Percentiles rank a stretch among this genome's conserved stretches.
Evolutionary conservation across 2,329 filamentous ascomycete species (phyloP).

Genomic region (Fusarium sp.): DNA sequence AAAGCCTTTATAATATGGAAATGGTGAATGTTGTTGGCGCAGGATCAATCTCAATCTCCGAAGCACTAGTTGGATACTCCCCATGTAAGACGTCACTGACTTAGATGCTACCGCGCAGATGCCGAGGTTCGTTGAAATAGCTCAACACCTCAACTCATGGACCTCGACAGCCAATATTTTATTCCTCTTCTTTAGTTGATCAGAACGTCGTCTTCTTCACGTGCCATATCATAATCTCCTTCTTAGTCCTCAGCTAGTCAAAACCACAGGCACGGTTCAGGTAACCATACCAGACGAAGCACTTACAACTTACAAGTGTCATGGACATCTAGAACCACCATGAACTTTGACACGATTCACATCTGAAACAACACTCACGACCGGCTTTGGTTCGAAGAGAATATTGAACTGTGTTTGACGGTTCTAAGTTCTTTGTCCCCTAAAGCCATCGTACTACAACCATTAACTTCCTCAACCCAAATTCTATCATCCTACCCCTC

Average conservation of each 20-base stretch:
- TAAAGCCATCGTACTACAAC: slow-evolving; percentile 21
- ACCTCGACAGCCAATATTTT: background rate
- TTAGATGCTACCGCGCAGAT: background rate
- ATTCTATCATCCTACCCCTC: slow-evolving; percentile 6
- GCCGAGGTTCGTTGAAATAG: slow-evolving; percentile 27
- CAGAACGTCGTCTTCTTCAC: background rate
- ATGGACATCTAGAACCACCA: slow-evolving; percentile 25
- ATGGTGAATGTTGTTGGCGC: background rate
- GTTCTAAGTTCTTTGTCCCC: slow-evolving; percentile 19
- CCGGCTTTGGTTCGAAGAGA: slow-evolving; percentile 14
- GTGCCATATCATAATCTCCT: background rate
- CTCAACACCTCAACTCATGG: slow-evolving; percentile 6
- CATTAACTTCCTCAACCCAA: slow-evolving; percentile 2
- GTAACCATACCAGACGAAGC: slow-evolving; percentile 17
- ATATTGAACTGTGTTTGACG: slow-evolving; percentile 1
- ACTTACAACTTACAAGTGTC: slow-evolving; percentile 30
- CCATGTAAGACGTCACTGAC: slow-evolving; percentile 14
- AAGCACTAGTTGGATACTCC: slow-evolving; percentile 18
- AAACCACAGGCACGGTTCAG: background rate
- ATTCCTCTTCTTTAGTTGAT: background rate
- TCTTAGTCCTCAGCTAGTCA: background rate
- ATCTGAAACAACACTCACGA: slow-evolving; percentile 1
- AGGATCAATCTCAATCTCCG: background rate
- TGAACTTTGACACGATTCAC: slow-evolving; percentile 18
- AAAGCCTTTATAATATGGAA: background rate